Conservation (phyloP, 768 basidiomycete genomes). For the Phaeolepiota aurea region DNA sequence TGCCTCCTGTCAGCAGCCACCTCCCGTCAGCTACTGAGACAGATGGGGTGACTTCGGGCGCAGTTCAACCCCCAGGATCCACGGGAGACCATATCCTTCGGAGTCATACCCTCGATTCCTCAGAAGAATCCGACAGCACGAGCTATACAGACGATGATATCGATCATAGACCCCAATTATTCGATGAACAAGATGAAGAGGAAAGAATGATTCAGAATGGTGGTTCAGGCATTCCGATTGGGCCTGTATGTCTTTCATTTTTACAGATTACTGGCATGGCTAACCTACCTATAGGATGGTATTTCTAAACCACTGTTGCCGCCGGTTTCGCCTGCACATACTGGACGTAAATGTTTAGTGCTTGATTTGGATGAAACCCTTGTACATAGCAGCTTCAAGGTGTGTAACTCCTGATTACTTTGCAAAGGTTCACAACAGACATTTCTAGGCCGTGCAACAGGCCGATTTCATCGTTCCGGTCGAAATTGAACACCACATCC, state of each 20-base stretch:
- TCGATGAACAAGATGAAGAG: conserved; percentile 81
- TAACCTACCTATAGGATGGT: conserved; percentile 56
- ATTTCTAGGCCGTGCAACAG: conserved; percentile 71
- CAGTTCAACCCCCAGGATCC: conserved; percentile 88
- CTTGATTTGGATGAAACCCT: conserved; percentile 97
- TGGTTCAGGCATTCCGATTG: conserved; percentile 91
- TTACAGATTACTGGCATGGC: not conserved
- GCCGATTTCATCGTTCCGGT: conserved; percentile 98
- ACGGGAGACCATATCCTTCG: conserved; percentile 43
- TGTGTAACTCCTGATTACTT: conserved; percentile 18
- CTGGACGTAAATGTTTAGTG: conserved; percentile 90
- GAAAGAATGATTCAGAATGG: conserved; percentile 83
- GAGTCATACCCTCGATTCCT: conserved; percentile 25
- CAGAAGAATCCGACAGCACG: conserved; percentile 56
- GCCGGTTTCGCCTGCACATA: conserved; percentile 73
- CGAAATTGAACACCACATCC: conserved; percentile 97
- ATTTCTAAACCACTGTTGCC: conserved; percentile 79
- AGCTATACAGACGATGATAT: conserved; percentile 64
- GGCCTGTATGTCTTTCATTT: conserved; percentile 53
- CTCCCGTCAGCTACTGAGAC: conserved; percentile 52
- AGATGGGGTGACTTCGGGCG: conserved; percentile 82
- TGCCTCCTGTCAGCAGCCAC: conserved; percentile 27
- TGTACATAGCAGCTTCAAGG: conserved; percentile 97
- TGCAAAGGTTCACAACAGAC: not conserved
- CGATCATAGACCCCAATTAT: conserved; percentile 31